Evolutionary conservation across 2,329 filamentous ascomycete genomes (phyloP), one percentile per base, ranked within the genome.

Genomic region (Cladosporium halotolerans): DNA sequence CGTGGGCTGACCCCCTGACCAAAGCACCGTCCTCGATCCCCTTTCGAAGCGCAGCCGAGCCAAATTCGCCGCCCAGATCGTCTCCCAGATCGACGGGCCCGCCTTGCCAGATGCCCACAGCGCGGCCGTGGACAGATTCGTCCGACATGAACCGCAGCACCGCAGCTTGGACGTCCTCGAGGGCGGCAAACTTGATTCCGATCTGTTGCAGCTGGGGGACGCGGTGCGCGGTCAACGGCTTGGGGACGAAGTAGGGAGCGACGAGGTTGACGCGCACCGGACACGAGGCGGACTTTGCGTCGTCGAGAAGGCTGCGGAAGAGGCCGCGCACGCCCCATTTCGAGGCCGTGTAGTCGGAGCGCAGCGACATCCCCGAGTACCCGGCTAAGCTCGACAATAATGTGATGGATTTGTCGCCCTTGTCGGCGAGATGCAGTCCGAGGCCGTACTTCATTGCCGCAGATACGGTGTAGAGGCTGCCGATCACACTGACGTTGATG

Each of bases 321-420:
- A 45, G 16, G 5, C 44, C 44, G 9, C 44, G 31, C 16, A 45
- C 44, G 14, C 44, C 44, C 44, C 44, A 45, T 36, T 45, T 45
- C 7, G 44, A 45, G 8, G 44, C 31, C 6, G 44, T 45, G 32
- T 45, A 45, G 44, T 45, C 44, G 10, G 31, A 19, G 2, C 11
- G 31, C 1, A 1, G n/a, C 11, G 44, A n/a, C 8, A 36, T 45
- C 5, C 44, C 32, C 10, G 44, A 10, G 16, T 34, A 45, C 14
- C 44, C 44, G 7, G 44, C 31, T 14, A 45, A 33, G 16, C 44
- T 45, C 3, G 31, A 9, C 9, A 45, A 14, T 14, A 45, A 2
- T 13, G 44, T 45, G 44, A 45, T 36, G 3, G 44, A 45, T 3
- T 45, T 45, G 44, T 45, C 44, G 14, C 44, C 16, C 9, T 6